Base-by-base conservation (phyloP, 2,329 filamentous ascomycete genomes). In the Sclerotiophoma versabilis region DNA sequence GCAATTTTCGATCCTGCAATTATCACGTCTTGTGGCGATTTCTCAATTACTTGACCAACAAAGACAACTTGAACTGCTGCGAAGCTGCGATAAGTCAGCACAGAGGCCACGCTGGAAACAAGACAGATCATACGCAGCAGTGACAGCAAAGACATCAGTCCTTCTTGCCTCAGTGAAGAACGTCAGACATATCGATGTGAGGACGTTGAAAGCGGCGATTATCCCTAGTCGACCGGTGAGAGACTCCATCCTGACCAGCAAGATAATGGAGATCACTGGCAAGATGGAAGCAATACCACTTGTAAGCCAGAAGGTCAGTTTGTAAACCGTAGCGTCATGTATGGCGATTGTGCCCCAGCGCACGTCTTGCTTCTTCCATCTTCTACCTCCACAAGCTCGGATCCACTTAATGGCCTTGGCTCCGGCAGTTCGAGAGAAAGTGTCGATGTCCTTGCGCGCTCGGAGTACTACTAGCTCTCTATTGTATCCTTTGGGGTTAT, bases 201-300 rank as follows among this genome's bases (percentile, higher is more conserved):
- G 45, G 5, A 58, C 20, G 29, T 57, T 58, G 26, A 63, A 63
- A 1, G 14, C 48, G 2, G 48, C 60, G 9, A 63, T 63, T 10
- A 51, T 44, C 4, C 38, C 49, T 2, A 63, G 37, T 17, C 48
- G 45, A 0, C 19, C 49, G n/a, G 23, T 32, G 12, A 53, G 19
- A 1, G 47, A 34, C 1, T 49, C 15, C 2, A 51, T 14, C 32
- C 12, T 47, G 2, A 11, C 15, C 25, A 47, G 19, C 1, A 47
- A n/a, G 2, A 15, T 12, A 2, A 47, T 47, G 1, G 44, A 47
- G 20, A 15, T 10, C 2, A 47, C 33, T 4, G 33, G 44, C 8
- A 47, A 25, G 5, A 27, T 19, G 11, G 20, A 46, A 2, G 44
- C 44, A 2, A 47, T 30, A 1, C 12, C 22, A 9, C 44, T 47